Evolutionary conservation across 2,329 filamentous ascomycete genomes (phyloP).

Genomic region (Hymenoscyphus linearis): DNA sequence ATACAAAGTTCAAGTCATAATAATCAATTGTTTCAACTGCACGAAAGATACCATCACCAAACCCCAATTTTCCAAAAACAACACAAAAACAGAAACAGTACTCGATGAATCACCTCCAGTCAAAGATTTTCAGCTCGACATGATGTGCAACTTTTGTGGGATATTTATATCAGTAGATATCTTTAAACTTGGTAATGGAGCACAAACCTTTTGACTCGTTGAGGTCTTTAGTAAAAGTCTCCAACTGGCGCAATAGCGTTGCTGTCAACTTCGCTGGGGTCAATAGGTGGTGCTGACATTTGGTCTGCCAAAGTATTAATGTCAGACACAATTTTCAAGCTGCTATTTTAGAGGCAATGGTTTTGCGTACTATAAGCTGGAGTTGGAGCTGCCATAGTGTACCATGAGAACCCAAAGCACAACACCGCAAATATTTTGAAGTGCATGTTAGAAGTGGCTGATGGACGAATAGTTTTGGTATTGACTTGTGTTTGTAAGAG

Average conservation of each 20-base stretch:
- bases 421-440: neutral
- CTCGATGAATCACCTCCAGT: too few relatives aligned
- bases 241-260: neutral
- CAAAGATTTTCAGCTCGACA: too few relatives aligned
- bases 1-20: too few relatives aligned
- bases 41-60: too few relatives aligned
- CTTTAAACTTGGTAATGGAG: too few relatives aligned
- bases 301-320: neutral
- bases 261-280: neutral
- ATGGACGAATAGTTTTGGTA: neutral
- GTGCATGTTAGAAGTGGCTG: neutral
- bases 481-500: too few relatives aligned
- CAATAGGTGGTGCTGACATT: neutral
- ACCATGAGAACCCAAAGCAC: neutral
- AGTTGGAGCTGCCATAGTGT: neutral
- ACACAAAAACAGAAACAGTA: too few relatives aligned
- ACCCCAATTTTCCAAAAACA: too few relatives aligned
- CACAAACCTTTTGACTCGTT: too few relatives aligned
- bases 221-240: neutral
- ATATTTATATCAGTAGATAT: too few relatives aligned
- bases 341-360: neutral
- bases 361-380: neutral
- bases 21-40: too few relatives aligned
- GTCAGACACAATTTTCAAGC: neutral
- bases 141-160: too few relatives aligned